Evolutionary conservation across 2,329 filamentous ascomycete species (phyloP).

Genomic region (Colletotrichum echinochloae): DNA sequence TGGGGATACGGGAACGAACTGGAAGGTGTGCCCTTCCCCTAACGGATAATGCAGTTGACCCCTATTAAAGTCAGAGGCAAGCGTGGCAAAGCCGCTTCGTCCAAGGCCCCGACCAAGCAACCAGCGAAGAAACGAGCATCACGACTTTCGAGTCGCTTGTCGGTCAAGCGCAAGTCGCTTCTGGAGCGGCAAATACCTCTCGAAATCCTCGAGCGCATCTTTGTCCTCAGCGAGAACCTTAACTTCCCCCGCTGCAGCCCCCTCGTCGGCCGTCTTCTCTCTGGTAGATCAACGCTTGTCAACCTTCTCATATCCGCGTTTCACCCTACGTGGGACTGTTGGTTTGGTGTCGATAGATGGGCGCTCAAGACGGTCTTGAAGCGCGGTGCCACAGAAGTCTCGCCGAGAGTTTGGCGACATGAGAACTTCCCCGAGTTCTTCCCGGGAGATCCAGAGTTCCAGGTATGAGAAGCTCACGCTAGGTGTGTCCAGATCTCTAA

Average conservation of each 20-base stretch:
- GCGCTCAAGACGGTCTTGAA: conserved; percentile 27
- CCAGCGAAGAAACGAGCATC: conserved; percentile 3
- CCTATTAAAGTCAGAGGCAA: conserved; percentile 63
- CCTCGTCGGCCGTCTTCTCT: conserved; percentile 61
- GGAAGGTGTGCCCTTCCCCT: neutral
- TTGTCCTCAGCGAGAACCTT: conserved; percentile 62
- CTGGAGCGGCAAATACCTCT: conserved; percentile 56
- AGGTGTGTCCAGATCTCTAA: conserved; percentile 23
- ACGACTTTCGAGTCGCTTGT: conserved; percentile 16
- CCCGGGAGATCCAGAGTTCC: conserved; percentile 56
- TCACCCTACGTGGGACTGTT: conserved; percentile 54
- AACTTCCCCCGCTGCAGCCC: conserved; percentile 59
- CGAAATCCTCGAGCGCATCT: conserved; percentile 66
- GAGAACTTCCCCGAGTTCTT: conserved; percentile 40
- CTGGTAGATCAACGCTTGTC: conserved; percentile 52
- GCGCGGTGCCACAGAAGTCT: conserved; percentile 15
- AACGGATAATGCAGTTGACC: conserved; percentile 59
- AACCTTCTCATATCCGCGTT: conserved; percentile 53
- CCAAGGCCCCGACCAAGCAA: conserved; percentile 9
- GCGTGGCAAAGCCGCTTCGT: conserved; percentile 46
- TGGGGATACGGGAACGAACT: conserved; percentile 5
- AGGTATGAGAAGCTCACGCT: conserved; percentile 51
- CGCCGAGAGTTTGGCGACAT: conserved; percentile 6
- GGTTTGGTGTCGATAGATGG: conserved; percentile 48
- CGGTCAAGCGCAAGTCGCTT: conserved; percentile 39